These are phyloP conservation scores for Hirschfeldia incana DNA, from an alignment of 345 rosid genomes.

Conservation along the genomic window DNA sequence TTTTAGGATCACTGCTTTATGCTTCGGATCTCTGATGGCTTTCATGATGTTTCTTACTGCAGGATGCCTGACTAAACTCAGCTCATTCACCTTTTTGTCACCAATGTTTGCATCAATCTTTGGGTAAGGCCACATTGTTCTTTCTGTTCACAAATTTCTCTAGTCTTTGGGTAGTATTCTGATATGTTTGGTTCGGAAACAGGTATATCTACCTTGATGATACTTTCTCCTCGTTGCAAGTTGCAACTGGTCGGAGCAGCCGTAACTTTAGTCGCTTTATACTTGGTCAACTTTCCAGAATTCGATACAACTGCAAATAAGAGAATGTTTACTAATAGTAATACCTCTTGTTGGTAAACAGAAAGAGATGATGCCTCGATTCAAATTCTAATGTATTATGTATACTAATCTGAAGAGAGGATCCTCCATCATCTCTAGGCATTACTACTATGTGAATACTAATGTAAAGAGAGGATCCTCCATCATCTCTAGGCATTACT, in stretches of 20 bases:
- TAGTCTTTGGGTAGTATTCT: background rate
- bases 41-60: constrained; percentile 21
- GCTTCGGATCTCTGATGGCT: constrained; percentile 6
- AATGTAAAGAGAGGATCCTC: too few relatives aligned
- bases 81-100: constrained; percentile 87
- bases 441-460: too few relatives aligned
- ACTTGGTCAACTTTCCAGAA: constrained; percentile 57
- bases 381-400: too few relatives aligned
- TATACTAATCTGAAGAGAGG: too few relatives aligned
- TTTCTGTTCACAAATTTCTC: background rate
- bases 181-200: constrained; percentile 23
- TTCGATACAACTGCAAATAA: too few relatives aligned
- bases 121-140: constrained; percentile 54
- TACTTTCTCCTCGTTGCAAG: constrained; percentile 68
- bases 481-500: too few relatives aligned
- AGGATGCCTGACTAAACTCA: constrained; percentile 88
- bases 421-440: too few relatives aligned
- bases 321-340: too few relatives aligned
- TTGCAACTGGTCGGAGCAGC: constrained; percentile 58
- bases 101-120: constrained; percentile 91
- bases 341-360: too few relatives aligned
- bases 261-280: constrained; percentile 73
- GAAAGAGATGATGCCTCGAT: too few relatives aligned
- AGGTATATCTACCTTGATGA: constrained; percentile 83
- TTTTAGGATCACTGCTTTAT: background rate